Evolutionary conservation across 169 alveolate species (phyloP).

Genomic region (Plasmodium falciparum): DNA sequence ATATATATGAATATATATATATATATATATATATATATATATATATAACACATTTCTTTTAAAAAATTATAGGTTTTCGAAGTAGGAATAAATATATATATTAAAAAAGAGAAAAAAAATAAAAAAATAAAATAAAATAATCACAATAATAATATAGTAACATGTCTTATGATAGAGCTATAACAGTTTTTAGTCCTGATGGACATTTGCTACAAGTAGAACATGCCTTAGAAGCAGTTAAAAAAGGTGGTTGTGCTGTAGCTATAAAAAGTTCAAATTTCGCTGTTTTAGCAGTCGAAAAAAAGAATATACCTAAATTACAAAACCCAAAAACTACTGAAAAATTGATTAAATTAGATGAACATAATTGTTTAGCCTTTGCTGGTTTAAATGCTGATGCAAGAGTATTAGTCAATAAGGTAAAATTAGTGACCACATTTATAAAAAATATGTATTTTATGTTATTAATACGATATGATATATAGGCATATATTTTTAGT

Average conservation of each 20-base stretch:
- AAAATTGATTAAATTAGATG: constrained; percentile 95
- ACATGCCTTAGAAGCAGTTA: constrained; percentile 99
- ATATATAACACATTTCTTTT: neutral
- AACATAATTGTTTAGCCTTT: constrained; percentile 95
- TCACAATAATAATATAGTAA: constrained; percentile 12
- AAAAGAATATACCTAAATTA: constrained; percentile 95
- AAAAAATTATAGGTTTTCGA: neutral
- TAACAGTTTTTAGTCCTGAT: constrained; percentile 99
- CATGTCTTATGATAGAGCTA: constrained; percentile 98
- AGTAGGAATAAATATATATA: neutral
- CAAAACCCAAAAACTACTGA: constrained; percentile 94
- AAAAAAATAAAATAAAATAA: neutral
- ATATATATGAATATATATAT: neutral
- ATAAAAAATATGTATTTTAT: too few relatives aligned
- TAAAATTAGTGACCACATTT: constrained; percentile 1
- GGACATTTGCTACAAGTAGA: constrained; percentile 99
- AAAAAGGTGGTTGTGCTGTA: constrained; percentile 96
- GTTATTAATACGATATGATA: too few relatives aligned
- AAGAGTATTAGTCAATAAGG: constrained; percentile 95
- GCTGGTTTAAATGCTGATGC: constrained; percentile 99
- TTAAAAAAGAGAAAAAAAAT: constrained; percentile 9
- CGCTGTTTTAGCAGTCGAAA: constrained; percentile 98
- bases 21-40: neutral
- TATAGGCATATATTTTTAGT: too few relatives aligned
- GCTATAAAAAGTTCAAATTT: constrained; percentile 97